phyloP scores from a whole-genome alignment of 2,329 filamentous ascomycete species.

The Trichophyton verrucosum region DNA sequence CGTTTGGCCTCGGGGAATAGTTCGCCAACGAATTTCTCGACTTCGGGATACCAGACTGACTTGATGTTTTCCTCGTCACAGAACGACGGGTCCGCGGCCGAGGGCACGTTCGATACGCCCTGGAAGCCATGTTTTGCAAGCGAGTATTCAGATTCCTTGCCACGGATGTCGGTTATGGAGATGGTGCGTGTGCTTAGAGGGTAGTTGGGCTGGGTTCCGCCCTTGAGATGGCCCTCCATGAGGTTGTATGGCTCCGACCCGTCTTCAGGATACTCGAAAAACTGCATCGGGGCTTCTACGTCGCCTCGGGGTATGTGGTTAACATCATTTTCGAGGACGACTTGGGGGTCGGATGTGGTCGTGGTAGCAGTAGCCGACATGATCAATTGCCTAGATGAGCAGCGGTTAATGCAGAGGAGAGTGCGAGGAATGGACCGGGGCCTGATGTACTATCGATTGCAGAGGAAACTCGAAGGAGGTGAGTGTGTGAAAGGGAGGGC shows the following conservation, averaged over 20 bases:
- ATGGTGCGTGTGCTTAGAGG: constrained; percentile 40
- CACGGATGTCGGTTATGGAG: constrained; percentile 59
- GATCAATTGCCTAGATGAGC: background rate
- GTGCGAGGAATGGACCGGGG: background rate
- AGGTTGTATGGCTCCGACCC: constrained; percentile 51
- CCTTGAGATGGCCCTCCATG: constrained; percentile 51
- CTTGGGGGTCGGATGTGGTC: constrained; percentile 14
- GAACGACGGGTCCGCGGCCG: constrained; percentile 48
- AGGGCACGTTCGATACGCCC: constrained; percentile 46
- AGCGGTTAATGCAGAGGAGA: background rate
- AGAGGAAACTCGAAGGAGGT: background rate
- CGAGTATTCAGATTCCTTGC: constrained; percentile 51
- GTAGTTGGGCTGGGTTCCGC: constrained; percentile 55
- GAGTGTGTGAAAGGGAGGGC: background rate
- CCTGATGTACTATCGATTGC: background rate
- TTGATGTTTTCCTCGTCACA: constrained; percentile 56
- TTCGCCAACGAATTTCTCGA: constrained; percentile 57
- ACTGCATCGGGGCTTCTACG: constrained; percentile 52
- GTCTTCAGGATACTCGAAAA: constrained; percentile 51
- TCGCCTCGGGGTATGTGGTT: constrained; percentile 45
- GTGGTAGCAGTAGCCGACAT: constrained; percentile 17
- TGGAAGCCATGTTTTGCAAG: constrained; percentile 67
- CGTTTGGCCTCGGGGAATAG: constrained; percentile 53
- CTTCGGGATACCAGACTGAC: constrained; percentile 69
- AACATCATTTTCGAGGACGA: constrained; percentile 19